These are phyloP conservation scores for Hericium coralloides DNA, from an alignment of 768 basidiomycete genomes.

Conservation along the genomic window DNA sequence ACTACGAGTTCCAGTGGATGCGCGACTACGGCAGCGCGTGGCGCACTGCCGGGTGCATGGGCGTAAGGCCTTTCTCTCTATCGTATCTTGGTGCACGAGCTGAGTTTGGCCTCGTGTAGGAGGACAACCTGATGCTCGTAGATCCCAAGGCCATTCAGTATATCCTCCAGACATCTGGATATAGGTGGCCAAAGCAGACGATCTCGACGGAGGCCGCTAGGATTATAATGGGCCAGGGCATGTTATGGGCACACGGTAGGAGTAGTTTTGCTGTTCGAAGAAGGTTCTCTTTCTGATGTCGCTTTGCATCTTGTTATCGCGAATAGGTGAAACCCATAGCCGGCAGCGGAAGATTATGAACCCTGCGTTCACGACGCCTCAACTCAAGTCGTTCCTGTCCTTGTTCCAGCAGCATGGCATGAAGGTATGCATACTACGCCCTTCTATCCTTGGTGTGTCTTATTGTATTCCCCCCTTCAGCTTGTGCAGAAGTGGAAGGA, in stretches of 20 bases:
- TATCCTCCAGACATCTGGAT: constrained; percentile 20
- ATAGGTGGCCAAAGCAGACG: constrained; percentile 14
- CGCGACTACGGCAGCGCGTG: constrained; percentile 6
- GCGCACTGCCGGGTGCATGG: constrained; percentile 12
- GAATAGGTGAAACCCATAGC: constrained; percentile 13
- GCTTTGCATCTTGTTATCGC: not conserved
- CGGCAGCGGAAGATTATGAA: constrained; percentile 22
- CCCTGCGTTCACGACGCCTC: constrained; percentile 20
- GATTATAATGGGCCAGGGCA: constrained; percentile 11
- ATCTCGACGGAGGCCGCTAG: constrained; percentile 9
- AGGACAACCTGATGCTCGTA: not conserved
- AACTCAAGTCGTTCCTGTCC: constrained; percentile 19
- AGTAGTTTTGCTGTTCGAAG: not conserved
- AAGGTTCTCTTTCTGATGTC: not conserved
- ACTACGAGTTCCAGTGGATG: constrained; percentile 6
- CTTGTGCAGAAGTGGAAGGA: constrained; percentile 21
- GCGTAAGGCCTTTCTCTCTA: constrained; percentile 3
- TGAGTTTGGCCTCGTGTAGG: not conserved
- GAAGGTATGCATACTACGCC: constrained; percentile 1
- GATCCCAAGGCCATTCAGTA: constrained; percentile 19
- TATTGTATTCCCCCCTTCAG: constrained; percentile 4
- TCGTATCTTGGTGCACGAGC: too few species aligned
- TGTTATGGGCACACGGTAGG: constrained; percentile 13
- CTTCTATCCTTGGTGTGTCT: not conserved
- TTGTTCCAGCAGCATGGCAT: constrained; percentile 12